Evolutionary conservation across 2,329 filamentous ascomycete genomes (phyloP), one percentile per base, ranked within the genome.

Genomic region (Colletotrichum abscissum): DNA sequence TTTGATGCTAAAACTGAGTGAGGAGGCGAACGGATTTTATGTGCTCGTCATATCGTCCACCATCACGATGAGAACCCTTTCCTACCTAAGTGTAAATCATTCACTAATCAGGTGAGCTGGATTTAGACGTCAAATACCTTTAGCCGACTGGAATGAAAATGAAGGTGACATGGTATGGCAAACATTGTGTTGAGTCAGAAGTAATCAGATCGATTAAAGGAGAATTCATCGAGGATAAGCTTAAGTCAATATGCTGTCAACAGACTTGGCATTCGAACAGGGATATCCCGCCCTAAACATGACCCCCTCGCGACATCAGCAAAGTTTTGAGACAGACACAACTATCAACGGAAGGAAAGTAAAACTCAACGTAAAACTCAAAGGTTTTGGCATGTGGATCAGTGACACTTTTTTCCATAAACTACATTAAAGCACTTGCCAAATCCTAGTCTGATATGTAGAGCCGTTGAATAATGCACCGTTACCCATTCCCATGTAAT

Each of bases 381-480:
- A n/a, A n/a, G 42, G 46, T 60, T 46, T 14, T 60, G 66, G 56
- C 54, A 64, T 55, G 58, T 54, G n/a, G 30, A 26, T 12, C 4
- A n/a, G 14, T 57, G 22, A 6, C 33, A 11, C 54, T 16, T 54
- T 33, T 33, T 30, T 63, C 33, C 30, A 52, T 35, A 59, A 64
- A 26, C 28, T 28, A 69, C 52, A 69, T 55, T 63, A 64, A 26
- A 69, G 33, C 49, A 63, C 59, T 63, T 72, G 54, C 54, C 54
- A 59, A 69, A 42, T 35, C 59, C 54, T 42, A 55, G 54, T 63
- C 66, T 63, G 30, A 24, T 38, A 69, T 54, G 38, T 52, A 63
- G 38, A 58, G 38, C 52, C 58, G 38, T 57, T 63, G 26, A 33
- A 35, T 59, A 24, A 55, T 72, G 52, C 52, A 38, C 54, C 65